Base-by-base conservation (phyloP, 441 rosid species). In the Adansonia rubrostipa region DNA sequence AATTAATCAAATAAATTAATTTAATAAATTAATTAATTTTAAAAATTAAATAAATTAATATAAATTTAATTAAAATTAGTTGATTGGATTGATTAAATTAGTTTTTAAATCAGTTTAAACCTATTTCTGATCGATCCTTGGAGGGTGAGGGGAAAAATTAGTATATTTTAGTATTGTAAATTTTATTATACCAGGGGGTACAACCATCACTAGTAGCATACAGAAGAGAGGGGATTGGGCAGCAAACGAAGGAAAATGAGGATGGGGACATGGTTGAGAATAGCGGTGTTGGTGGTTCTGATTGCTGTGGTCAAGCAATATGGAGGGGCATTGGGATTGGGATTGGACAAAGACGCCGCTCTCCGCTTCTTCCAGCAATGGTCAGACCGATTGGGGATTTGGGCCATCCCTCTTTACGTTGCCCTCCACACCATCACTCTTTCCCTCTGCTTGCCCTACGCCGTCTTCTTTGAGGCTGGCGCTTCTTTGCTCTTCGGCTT, bases 381-480 rank as follows among this genome's bases (percentile, higher is more conserved):
- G 92, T 91, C 95, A 5, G 85, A 88, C 77, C 88, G 90, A 20
- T 84, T 95, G n/a, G 98, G 98, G 20, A 63, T 87, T 3, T 92
- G 98, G 98, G 95, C 96, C 51, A 87, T 95, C 63, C 98, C 98
- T 33, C 85, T 86, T 54, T 95, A 90, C 75, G 91, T 93, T 10
- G 95, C 82, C 42, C 45, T 91, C 65, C 99, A 95, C 85, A 89
- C 98, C 36, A 78, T 95, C 57, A 82, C 94, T 0, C 82, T 95
- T 60, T 89, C 94, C 6, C 85, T 95, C 28, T 93, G 97, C 79
- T 90, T 95, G 75, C 97, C 97, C 33, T 90, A 82, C 74, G 97
- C 99, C 28, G 87, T 95, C 71, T 93, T 95, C 92, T 90, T 95
- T 28, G 98, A 93, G 85, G 97, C 97, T 3, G 96, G 85, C 11